Evolutionary conservation across 1,284 basidiomycete species (phyloP), one percentile per base, ranked within the genome.

Genomic region (Fomitopsis schrenkii): DNA sequence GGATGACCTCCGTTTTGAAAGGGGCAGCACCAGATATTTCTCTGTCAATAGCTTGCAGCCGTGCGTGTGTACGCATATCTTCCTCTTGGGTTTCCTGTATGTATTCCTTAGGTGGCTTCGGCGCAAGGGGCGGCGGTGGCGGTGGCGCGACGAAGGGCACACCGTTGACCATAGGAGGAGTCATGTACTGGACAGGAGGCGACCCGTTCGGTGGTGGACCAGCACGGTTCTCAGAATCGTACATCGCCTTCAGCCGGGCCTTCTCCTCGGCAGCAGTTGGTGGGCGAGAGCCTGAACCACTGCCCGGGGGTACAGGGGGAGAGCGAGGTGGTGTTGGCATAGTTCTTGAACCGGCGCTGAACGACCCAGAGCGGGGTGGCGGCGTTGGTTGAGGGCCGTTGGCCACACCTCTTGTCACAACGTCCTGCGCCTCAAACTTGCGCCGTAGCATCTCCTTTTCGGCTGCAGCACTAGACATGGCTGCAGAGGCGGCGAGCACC

Each of bases 191-290:
- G 8, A 57, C 62, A 5, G 64, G 50, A 1, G 60, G 60, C n/a
- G 61, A 62, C 5, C 42, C 28, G 30, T 36, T 59, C 22, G 62
- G 40, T 17, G 64, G 46, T 5, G 67, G 59, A 12, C 62, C 45
- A 14, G 60, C 66, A 7, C 70, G 65, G 76, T 79, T 82, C 64
- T 86, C 83, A 0, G 80, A 80, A 36, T 84, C 88, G 64, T 83
- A 90, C 70, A 80, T 82, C 1, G 86, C 86, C 48, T 76, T 78
- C 22, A 93, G 71, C 59, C 83, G 73, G 17, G 88, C 88, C 74
- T 93, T 93, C 73, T 93, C 91, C 67, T 93, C 89, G 0, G 83
- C 84, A 5, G 91, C 91, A 4, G 85, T 87, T 63, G 92, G 70
- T 1, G 85, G 75, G 1, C 74, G 74, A 36, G 70, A 72, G 58